A percentile compares a stretch with the other conserved stretches of the same genome.
Conservation (phyloP, 2,329 filamentous ascomycete species). For the Aotearoamyces nothofagi region DNA sequence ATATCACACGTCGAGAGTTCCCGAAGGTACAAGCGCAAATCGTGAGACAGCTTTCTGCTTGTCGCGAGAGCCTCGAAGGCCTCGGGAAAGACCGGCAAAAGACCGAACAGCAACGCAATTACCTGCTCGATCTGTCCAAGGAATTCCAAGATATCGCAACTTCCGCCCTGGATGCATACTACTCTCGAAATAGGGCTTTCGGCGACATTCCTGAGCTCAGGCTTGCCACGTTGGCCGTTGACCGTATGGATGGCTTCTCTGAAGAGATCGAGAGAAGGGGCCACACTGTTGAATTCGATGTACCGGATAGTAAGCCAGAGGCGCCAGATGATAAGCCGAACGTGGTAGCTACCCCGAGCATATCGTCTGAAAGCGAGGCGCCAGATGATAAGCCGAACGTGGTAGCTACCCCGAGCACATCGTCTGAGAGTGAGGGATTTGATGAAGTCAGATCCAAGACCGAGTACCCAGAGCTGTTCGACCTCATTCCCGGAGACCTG, state of each 20-base stretch:
- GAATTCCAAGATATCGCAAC: conserved; percentile 6
- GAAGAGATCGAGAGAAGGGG: conserved; percentile 5
- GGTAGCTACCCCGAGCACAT: no score
- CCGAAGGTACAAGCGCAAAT: conserved; percentile 7
- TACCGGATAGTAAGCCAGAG: no score
- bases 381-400: no score
- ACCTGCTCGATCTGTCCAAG: conserved; percentile 4
- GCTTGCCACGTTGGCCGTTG: conserved; percentile 5
- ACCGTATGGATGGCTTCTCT: conserved; percentile 5
- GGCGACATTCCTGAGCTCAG: conserved; percentile 2
- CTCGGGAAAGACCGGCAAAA: conserved; percentile 4
- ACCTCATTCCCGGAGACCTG: not conserved
- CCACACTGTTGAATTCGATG: conserved; percentile 4
- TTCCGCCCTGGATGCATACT: conserved; percentile 6
- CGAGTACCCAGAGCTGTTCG: not conserved
- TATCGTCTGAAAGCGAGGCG: no score
- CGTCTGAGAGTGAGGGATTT: no score
- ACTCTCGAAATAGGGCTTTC: conserved; percentile 5
- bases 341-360: no score
- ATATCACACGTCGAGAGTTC: conserved; percentile 7
- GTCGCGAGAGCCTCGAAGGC: conserved; percentile 2
- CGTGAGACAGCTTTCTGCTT: conserved; percentile 1
- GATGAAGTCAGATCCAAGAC: no score
- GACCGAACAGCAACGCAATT: conserved; percentile 4
- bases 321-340: no score